A percentile compares a stretch with the other conserved stretches of the same genome.
Evolutionary conservation across 2,329 filamentous ascomycete genomes (phyloP).

Genomic region (Esteya vermicola): DNA sequence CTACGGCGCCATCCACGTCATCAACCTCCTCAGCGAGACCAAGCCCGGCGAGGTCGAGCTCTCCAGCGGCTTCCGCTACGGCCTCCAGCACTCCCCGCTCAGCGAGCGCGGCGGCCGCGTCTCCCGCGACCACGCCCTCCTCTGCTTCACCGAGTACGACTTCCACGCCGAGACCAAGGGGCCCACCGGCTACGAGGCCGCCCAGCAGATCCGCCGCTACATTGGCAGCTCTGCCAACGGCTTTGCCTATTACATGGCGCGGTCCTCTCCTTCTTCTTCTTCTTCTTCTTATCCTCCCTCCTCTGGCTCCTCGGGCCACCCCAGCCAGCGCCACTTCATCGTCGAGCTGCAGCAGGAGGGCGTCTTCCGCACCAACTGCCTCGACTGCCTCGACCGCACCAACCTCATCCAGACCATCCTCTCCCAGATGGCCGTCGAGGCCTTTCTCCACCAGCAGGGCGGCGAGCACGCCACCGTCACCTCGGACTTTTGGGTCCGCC

Average conservation of each 20-base stretch:
- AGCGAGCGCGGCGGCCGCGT: slow-evolving; percentile 34
- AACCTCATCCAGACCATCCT: slow-evolving; percentile 94
- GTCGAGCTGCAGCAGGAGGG: slow-evolving; percentile 83
- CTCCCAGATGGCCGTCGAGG: slow-evolving; percentile 81
- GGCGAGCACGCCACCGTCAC: slow-evolving; percentile 52
- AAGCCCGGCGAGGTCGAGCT: slow-evolving; percentile 80
- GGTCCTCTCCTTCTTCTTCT: too few relatives aligned
- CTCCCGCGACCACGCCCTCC: slow-evolving; percentile 54
- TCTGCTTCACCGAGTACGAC: slow-evolving; percentile 80
- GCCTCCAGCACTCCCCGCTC: slow-evolving; percentile 61
- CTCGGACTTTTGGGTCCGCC: slow-evolving; percentile 80
- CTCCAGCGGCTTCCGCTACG: slow-evolving; percentile 63
- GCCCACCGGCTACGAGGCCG: slow-evolving; percentile 76
- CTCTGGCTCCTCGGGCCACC: slow-evolving; percentile 7
- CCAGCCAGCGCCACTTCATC: slow-evolving; percentile 30
- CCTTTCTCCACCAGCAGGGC: slow-evolving; percentile 65
- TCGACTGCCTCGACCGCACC: slow-evolving; percentile 90
- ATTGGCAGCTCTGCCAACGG: slow-evolving; percentile 68
- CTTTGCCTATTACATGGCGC: slow-evolving; percentile 81
- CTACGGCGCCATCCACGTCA: slow-evolving; percentile 83
- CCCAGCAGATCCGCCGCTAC: slow-evolving; percentile 65
- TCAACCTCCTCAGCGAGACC: slow-evolving; percentile 84
- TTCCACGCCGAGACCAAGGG: slow-evolving; percentile 91
- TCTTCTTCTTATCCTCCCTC: too few relatives aligned
- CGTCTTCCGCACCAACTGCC: slow-evolving; percentile 89